Percentiles rank a stretch among this genome's conserved stretches.
Conservation (phyloP, 352 stramenopile species). For the Phytophthora meadii region DNA sequence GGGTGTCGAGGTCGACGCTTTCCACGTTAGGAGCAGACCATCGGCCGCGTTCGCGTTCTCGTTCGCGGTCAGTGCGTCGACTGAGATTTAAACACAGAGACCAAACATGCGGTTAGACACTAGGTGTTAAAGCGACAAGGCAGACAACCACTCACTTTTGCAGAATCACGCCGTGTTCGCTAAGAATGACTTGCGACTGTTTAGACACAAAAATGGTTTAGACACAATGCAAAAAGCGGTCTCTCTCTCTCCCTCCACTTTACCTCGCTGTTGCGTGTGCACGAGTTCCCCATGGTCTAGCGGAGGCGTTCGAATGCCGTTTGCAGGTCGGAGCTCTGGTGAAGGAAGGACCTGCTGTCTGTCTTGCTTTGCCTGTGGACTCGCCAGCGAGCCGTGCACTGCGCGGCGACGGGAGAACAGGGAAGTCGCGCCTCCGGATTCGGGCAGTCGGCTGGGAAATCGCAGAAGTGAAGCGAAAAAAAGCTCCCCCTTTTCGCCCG, state of each 20-base stretch:
- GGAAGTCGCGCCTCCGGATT: slow-evolving; percentile 20
- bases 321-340: slow-evolving; percentile 5
- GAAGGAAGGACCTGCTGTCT: slow-evolving; percentile 5
- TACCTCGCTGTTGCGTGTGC: slow-evolving; percentile 66
- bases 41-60: slow-evolving; percentile 50
- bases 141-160: slow-evolving; percentile 38
- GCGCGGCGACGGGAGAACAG: slow-evolving; percentile 4
- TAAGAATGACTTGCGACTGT: slow-evolving; percentile 75
- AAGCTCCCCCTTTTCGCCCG: slow-evolving; percentile 29
- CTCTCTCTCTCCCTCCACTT: neutral
- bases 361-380: slow-evolving; percentile 12
- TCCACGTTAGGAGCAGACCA: slow-evolving; percentile 78
- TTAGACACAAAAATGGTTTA: slow-evolving; percentile 13
- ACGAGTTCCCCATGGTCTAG: slow-evolving; percentile 64
- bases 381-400: slow-evolving; percentile 27
- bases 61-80: slow-evolving; percentile 28
- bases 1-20: slow-evolving; percentile 81
- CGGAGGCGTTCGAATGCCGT: slow-evolving; percentile 9
- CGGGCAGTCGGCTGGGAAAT: slow-evolving; percentile 39
- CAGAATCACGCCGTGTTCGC: slow-evolving; percentile 49
- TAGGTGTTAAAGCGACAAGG: slow-evolving; percentile 17
- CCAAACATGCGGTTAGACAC: neutral
- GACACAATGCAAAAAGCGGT: neutral
- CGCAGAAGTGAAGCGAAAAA: slow-evolving; percentile 34
- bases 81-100: slow-evolving; percentile 4